Percentiles rank a stretch among this genome's conserved stretches.
phyloP scores from a whole-genome alignment of 345 rosid genomes.

The Eucalyptus curtisii region DNA sequence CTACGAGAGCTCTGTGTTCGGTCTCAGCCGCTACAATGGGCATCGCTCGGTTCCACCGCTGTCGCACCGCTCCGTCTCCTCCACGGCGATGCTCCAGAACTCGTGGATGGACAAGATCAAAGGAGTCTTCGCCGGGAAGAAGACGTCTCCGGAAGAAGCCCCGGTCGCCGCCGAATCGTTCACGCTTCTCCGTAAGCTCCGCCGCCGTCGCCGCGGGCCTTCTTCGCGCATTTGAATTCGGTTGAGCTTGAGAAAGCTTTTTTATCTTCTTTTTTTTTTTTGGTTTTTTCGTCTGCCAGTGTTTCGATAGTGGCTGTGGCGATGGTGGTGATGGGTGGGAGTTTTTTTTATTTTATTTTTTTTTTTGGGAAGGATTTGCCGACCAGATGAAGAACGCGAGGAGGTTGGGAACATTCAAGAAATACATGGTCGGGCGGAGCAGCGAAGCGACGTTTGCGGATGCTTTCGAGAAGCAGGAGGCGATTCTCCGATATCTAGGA shows the following conservation, averaged over 20 bases:
- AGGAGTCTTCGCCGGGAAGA: constrained; percentile 74
- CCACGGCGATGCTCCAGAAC: constrained; percentile 25
- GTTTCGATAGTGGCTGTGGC: not conserved
- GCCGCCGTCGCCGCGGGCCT: not conserved
- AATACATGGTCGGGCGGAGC: constrained; percentile 71
- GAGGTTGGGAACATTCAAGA: constrained; percentile 59
- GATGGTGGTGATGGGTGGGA: not conserved
- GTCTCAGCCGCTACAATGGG: not conserved
- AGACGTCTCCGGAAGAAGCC: constrained; percentile 17
- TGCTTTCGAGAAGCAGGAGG: constrained; percentile 79
- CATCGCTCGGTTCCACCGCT: constrained; percentile 5
- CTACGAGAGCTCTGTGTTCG: not conserved
- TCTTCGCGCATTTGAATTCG: not conserved
- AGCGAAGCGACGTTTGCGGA: constrained; percentile 77
- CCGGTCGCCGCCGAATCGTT: constrained; percentile 9
- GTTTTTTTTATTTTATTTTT: not conserved
- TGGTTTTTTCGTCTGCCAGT: not conserved
- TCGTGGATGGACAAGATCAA: constrained; percentile 85
- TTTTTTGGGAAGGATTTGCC: constrained; percentile 38
- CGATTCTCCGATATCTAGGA: constrained; percentile 61
- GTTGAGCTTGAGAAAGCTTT: not conserved
- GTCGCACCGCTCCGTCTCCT: constrained; percentile 47
- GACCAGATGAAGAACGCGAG: constrained; percentile 69
- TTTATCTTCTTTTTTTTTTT: not conserved
- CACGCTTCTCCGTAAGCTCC: constrained; percentile 61